Conservation (phyloP, 192 early-diverging fungal species). For the Linnemannia zychae region DNA sequence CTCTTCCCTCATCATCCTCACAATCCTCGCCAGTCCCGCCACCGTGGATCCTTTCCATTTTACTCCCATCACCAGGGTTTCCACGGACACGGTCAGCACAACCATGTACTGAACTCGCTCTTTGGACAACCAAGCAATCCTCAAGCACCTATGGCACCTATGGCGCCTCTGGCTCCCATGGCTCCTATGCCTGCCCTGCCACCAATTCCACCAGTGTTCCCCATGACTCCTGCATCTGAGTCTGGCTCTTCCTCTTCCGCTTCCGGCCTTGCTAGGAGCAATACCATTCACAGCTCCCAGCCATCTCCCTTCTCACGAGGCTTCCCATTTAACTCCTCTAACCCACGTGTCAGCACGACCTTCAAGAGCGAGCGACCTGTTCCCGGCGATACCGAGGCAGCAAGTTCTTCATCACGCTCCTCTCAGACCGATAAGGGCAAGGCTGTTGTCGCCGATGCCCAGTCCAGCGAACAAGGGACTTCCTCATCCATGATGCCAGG, state of each 20-base stretch:
- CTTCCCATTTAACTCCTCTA: conserved; percentile 31
- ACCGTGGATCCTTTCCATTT: neutral
- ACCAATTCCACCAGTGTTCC: neutral
- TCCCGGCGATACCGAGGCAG: conserved; percentile 27
- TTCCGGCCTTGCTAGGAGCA: conserved; percentile 21
- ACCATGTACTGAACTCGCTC: neutral
- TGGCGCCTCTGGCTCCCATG: conserved; percentile 32
- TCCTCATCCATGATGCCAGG: conserved; percentile 44
- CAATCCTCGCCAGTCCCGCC: neutral
- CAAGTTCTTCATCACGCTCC: neutral
- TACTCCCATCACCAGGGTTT: neutral
- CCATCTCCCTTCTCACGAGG: conserved; percentile 34
- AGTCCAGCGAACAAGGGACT: neutral
- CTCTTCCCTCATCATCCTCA: conserved; percentile 8
- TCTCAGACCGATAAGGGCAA: conserved; percentile 18
- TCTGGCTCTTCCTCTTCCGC: neutral
- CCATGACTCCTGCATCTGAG: neutral
- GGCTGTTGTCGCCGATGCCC: conserved; percentile 2
- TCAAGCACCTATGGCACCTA: neutral
- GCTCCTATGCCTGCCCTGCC: conserved; percentile 5
- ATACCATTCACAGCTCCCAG: conserved; percentile 29
- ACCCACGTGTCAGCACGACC: neutral
- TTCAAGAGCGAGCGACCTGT: conserved; percentile 28
- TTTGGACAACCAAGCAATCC: neutral
- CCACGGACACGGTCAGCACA: neutral